phyloP scores from a whole-genome alignment of 495 filamentous ascomycete species.

The Penicillium fimorum region DNA sequence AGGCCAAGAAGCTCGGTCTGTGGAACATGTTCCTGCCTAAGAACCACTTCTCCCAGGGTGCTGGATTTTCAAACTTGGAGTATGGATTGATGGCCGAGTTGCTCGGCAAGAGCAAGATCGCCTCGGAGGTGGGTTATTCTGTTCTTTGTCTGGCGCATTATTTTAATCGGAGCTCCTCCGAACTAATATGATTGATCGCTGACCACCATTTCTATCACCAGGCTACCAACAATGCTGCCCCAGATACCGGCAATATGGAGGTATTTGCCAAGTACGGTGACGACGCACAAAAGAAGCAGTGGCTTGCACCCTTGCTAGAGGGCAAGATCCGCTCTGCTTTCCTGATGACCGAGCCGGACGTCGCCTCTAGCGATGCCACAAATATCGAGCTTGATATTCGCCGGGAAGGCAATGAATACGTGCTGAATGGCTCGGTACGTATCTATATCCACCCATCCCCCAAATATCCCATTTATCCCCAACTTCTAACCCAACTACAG shows the following conservation, averaged over 20 bases:
- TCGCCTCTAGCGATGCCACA: conserved; percentile 82
- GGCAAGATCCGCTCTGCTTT: conserved; percentile 87
- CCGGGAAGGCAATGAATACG: conserved; percentile 75
- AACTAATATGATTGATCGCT: conserved; percentile 3
- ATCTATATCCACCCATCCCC: neutral
- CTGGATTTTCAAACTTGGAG: conserved; percentile 86
- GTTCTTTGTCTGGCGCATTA: conserved; percentile 1
- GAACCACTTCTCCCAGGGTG: conserved; percentile 90
- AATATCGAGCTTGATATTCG: conserved; percentile 84
- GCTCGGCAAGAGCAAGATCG: conserved; percentile 73
- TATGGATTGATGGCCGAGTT: conserved; percentile 93
- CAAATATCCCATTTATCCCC: neutral
- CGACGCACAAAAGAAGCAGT: conserved; percentile 82
- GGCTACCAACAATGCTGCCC: conserved; percentile 88
- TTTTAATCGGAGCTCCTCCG: neutral
- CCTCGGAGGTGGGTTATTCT: conserved; percentile 59
- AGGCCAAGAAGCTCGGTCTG: conserved; percentile 79
- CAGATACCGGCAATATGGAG: conserved; percentile 96
- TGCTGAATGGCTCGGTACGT: conserved; percentile 78
- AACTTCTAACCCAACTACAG: conserved; percentile 31
- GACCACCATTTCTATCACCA: conserved; percentile 16
- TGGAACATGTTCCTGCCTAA: conserved; percentile 99
- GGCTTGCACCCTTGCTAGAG: conserved; percentile 80
- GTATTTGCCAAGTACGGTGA: conserved; percentile 91
- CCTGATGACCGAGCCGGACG: conserved; percentile 88